Evolutionary conservation across 2,329 filamentous ascomycete species (phyloP).

Genomic region (Rhinocladiella mackenziei): DNA sequence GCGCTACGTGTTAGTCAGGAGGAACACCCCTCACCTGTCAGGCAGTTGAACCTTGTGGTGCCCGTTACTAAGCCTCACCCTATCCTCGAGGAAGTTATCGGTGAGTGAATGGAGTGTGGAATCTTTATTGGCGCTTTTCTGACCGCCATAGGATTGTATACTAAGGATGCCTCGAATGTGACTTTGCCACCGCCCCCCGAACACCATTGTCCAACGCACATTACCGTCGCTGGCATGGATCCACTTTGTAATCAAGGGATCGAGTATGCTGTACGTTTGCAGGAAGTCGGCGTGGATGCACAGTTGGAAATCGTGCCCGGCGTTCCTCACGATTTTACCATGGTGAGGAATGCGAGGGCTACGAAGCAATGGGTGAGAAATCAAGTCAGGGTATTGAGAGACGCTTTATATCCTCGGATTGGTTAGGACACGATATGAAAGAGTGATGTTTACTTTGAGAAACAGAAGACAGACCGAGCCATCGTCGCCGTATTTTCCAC

Average conservation of each 20-base stretch:
- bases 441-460: no score
- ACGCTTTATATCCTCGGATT: no score
- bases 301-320: conserved; percentile 4
- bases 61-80: not conserved
- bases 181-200: not conserved
- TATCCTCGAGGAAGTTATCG: no score
- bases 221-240: conserved; percentile 1
- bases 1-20: conserved; percentile 15
- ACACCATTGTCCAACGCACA: not conserved
- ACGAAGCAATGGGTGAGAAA: not conserved
- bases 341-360: not conserved
- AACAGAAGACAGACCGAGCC: no score
- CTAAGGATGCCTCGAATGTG: not conserved
- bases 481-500: no score
- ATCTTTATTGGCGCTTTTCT: no score
- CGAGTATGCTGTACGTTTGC: not conserved
- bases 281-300: conserved; percentile 1
- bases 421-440: no score
- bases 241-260: conserved; percentile 1
- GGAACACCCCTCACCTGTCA: not conserved
- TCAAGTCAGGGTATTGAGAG: conserved; percentile 1
- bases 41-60: conserved; percentile 2
- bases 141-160: no score
- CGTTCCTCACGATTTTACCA: not conserved
- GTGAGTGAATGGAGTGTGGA: no score